These are phyloP conservation scores for Cucumis melo DNA, from an alignment of 306 rosid species.

Conservation along the genomic window DNA sequence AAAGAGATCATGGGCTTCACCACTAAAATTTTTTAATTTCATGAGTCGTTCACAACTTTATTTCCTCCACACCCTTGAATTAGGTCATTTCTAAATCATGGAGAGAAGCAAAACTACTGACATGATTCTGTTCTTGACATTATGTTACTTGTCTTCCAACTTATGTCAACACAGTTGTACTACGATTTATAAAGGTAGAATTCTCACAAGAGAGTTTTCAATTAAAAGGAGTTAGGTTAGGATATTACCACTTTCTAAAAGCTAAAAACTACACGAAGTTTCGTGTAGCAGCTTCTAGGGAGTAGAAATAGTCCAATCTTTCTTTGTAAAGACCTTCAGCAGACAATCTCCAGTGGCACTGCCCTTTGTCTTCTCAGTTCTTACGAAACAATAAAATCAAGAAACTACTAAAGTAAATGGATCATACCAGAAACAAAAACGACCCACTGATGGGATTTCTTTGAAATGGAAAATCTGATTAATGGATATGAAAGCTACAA, in stretches of 20 bases:
- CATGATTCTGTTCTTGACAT: not conserved
- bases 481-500: slow-evolving; percentile 12
- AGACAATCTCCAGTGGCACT: slow-evolving; percentile 11
- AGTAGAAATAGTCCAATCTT: slow-evolving; percentile 44
- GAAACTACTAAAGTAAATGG: slow-evolving; percentile 30
- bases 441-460: slow-evolving; percentile 28
- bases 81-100: not conserved
- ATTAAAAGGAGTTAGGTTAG: too few relatives aligned
- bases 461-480: slow-evolving; percentile 12
- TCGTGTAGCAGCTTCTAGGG: slow-evolving; percentile 22
- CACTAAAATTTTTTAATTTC: too few relatives aligned
- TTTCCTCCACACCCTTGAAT: not conserved
- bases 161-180: not conserved
- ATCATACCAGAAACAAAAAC: slow-evolving; percentile 11
- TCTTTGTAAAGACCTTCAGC: slow-evolving; percentile 4
- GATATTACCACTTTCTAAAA: slow-evolving; percentile 33
- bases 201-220: too few relatives aligned
- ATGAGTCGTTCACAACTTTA: too few relatives aligned
- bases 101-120: not conserved
- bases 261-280: slow-evolving; percentile 32
- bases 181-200: not conserved
- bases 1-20: too few relatives aligned
- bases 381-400: slow-evolving; percentile 24
- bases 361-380: not conserved
- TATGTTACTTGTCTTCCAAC: not conserved